Evolutionary conservation across 306 rosid species (phyloP), one percentile per base, ranked within the genome.

Genomic region (Phaseolus lunatus): DNA sequence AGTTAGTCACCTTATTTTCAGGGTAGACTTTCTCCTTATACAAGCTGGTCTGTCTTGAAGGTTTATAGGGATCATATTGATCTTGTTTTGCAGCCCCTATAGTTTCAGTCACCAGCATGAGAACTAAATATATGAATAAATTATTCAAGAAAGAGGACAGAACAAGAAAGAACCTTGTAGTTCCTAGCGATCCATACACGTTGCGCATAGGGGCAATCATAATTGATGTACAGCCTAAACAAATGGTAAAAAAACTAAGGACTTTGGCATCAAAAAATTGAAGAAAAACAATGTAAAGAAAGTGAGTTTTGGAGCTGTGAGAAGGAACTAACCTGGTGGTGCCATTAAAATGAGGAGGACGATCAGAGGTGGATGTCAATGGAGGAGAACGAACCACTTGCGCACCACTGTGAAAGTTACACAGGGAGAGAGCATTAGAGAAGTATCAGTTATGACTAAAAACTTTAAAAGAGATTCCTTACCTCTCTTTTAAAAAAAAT

Each of bases 291-390:
- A 18, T 5, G 49, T 33, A 61, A 37, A 39, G 1, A 43, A 49
- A 5, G 44, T 41, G 54, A 9, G 23, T 22, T 73, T 31, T 4
- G 59, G 24, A 33, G 57, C n/a, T n/a, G n/a, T n/a, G n/a, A n/a
- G n/a, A n/a, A n/a, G n/a, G n/a, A n/a, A n/a, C n/a, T n/a, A 81
- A 93, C 96, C 98, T 90, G 67, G 91, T 88, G 35, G 98, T 90
- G 81, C 97, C 98, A 62, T 94, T 94, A 56, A 94, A 94, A 29
- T 91, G 73, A 69, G 96, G 82, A 47, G 96, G 98, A 43, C 78
- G 96, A 8, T 75, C 79, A 47, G 98, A 82, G 15, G 84, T 74
- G 79, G 92, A 84, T 64, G 86, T 86, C 77, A 93, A 52, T 0
- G 86, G 15, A 0, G 94, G 80, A 35, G 96, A 89, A 69, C 43